Conservation (phyloP, 805 yeast species). For the Pachysolen tannophilus region DNA sequence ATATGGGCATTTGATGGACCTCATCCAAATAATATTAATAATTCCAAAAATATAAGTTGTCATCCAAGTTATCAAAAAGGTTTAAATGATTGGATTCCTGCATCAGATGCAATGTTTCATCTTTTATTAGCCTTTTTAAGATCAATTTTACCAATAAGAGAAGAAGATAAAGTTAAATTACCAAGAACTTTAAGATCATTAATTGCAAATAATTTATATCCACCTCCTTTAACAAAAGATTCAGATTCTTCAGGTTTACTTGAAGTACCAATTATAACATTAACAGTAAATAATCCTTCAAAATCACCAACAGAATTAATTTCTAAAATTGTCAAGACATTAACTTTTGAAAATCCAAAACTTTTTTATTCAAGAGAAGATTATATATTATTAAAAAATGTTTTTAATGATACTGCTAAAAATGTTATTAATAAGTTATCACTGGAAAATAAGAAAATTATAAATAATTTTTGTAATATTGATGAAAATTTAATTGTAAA, state of each 20-base stretch:
- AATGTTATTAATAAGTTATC: slow-evolving; percentile 60
- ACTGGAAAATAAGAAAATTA: slow-evolving; percentile 59
- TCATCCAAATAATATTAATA: slow-evolving; percentile 11
- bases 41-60: slow-evolving; percentile 17
- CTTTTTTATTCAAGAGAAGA: slow-evolving; percentile 71
- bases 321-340: slow-evolving; percentile 45
- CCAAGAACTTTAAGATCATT: slow-evolving; percentile 64
- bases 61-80: slow-evolving; percentile 54
- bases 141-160: slow-evolving; percentile 63
- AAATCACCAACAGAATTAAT: slow-evolving; percentile 51
- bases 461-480: slow-evolving; percentile 27
- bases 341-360: slow-evolving; percentile 64
- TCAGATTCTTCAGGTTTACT: slow-evolving; percentile 16
- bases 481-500: slow-evolving; percentile 28
- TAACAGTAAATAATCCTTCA: slow-evolving; percentile 33
- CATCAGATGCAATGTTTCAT: slow-evolving; percentile 83
- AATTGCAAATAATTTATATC: slow-evolving; percentile 60
- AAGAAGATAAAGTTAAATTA: slow-evolving; percentile 42
- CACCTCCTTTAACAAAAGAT: slow-evolving; percentile 45
- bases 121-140: slow-evolving; percentile 67
- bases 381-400: slow-evolving; percentile 61
- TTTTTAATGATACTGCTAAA: slow-evolving; percentile 49
- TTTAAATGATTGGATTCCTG: slow-evolving; percentile 66
- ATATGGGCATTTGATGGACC: slow-evolving; percentile 75
- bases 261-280: slow-evolving; percentile 28